A percentile compares a stretch with the other conserved stretches of the same genome.
Evolutionary conservation across 345 rosid genomes (phyloP).

Genomic region (Euphorbia tirucalli): DNA sequence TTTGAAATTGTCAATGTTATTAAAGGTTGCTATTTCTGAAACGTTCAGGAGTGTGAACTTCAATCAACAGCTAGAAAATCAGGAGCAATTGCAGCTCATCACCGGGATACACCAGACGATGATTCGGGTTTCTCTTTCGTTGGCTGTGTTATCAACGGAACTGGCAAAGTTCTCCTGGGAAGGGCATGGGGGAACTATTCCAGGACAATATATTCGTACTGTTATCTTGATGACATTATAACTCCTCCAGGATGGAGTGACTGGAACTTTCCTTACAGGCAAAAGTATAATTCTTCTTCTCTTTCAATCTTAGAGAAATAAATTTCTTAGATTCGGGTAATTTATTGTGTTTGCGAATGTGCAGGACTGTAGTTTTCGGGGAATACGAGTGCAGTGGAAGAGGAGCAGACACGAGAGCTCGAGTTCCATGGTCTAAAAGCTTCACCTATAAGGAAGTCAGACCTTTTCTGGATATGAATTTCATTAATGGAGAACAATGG

Average conservation of each 20-base stretch:
- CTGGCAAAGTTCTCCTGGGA: conserved; percentile 71
- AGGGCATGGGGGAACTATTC: conserved; percentile 95
- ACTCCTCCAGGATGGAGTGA: conserved; percentile 81
- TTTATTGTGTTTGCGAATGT: too few species aligned
- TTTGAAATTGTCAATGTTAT: not conserved
- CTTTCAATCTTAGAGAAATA: not conserved
- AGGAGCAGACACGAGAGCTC: conserved; percentile 60
- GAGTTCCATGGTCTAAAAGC: conserved; percentile 70
- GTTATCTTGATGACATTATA: conserved; percentile 57
- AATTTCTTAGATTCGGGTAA: not conserved
- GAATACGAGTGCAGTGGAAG: conserved; percentile 76
- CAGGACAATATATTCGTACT: conserved; percentile 67
- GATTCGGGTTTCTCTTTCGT: conserved; percentile 84
- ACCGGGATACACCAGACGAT: conserved; percentile 57
- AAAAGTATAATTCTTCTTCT: conserved; percentile 38
- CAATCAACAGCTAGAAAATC: conserved; percentile 56
- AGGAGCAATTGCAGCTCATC: conserved; percentile 90
- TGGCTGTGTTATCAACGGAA: conserved; percentile 63
- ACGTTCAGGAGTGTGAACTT: conserved; percentile 58
- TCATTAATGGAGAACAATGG: conserved; percentile 79
- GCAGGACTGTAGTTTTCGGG: conserved; percentile 75
- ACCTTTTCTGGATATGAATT: conserved; percentile 52
- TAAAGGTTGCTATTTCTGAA: not conserved
- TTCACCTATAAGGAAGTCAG: conserved; percentile 48
- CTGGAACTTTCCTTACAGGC: conserved; percentile 60